Base-by-base conservation (phyloP, 2,329 filamentous ascomycete genomes). In the Aspergillus novofumigatus region DNA sequence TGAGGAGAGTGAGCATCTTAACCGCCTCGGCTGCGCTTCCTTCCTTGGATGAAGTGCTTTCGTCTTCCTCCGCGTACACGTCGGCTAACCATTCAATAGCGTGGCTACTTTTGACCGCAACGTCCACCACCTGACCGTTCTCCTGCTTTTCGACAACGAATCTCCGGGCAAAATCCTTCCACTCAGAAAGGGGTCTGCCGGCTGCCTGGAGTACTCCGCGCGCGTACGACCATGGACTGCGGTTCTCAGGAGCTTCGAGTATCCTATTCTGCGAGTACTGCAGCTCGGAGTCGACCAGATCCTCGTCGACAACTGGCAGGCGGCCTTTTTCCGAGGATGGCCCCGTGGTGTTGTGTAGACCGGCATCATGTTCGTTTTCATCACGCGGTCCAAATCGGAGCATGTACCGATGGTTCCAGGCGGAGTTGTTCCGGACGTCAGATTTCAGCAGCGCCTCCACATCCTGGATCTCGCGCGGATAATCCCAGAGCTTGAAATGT, bases 361-460 rank as follows among this genome's bases (percentile, higher is more conserved):
- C 68, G 57, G 74, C 59, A 64, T 73, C 62, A 61, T 70, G 72
- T 57, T 74, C 68, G 28, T 75, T 26, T 26, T 21, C 76, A 35
- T 72, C 71, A 10, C 77, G 21, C 81, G 87, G 79, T 82, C 79
- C 71, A 83, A 97, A 96, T 20, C 93, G 86, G n/a, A 97, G 73
- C 73, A 93, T 96, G 81, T 94, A 97, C 52, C 94, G 87, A 79
- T 99, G 93, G 63, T 93, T 95, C 94, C 94, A 99, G 17, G 93
- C 94, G 48, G 90, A 94, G 75, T 99, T 99, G 78, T 99, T 99
- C 68, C 92, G 84, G 58, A 97, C 86, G 74, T 99, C 94, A 35
- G 85, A 79, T 56, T 85, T 80, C 57, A 99, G 83, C 72, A 96
- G 83, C 42, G 76, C 75, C 69, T 94, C 88, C 35, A 91, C 85